Percentiles rank a stretch among this genome's conserved stretches.
Conservation (phyloP, 352 stramenopile genomes). For the Phytophthora meadii region DNA sequence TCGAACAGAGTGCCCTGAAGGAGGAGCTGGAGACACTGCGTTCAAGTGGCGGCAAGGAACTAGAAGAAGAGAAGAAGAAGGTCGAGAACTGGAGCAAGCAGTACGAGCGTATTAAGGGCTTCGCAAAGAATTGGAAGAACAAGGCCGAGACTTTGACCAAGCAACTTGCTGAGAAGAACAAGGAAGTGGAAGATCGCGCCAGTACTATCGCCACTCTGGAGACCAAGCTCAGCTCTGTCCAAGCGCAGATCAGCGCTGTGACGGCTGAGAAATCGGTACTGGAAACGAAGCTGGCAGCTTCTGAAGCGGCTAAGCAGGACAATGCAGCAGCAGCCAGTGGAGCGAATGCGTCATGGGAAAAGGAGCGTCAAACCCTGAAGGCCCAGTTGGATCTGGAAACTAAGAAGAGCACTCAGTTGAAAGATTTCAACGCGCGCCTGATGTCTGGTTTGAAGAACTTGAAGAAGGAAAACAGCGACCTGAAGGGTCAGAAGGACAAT, state of each 20-base stretch:
- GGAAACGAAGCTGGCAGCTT: conserved; percentile 50
- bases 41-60: conserved; percentile 49
- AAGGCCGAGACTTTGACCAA: conserved; percentile 74
- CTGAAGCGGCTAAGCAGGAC: conserved; percentile 51
- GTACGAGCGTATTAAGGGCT: conserved; percentile 83
- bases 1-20: conserved; percentile 45
- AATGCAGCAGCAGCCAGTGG: conserved; percentile 36
- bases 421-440: conserved; percentile 76
- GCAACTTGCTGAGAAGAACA: conserved; percentile 73
- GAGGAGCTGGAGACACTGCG: conserved; percentile 58
- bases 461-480: conserved; percentile 80
- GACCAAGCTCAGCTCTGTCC: conserved; percentile 43
- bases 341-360: conserved; percentile 53
- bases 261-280: conserved; percentile 50
- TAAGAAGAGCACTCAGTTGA: conserved; percentile 72
- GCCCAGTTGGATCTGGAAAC: conserved; percentile 67
- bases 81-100: conserved; percentile 75
- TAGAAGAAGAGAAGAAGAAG: conserved; percentile 74
- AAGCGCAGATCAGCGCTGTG: conserved; percentile 39
- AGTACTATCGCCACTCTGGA: conserved; percentile 47
- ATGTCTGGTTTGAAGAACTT: conserved; percentile 73
- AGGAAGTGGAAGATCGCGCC: conserved; percentile 61
- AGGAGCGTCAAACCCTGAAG: conserved; percentile 65
- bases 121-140: conserved; percentile 86
- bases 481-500: conserved; percentile 74